A percentile compares a stretch with the other conserved stretches of the same genome.
These are phyloP conservation scores for Dictyostelium intermedium DNA, from an alignment of 78 protist species.

Conservation along the genomic window DNA sequence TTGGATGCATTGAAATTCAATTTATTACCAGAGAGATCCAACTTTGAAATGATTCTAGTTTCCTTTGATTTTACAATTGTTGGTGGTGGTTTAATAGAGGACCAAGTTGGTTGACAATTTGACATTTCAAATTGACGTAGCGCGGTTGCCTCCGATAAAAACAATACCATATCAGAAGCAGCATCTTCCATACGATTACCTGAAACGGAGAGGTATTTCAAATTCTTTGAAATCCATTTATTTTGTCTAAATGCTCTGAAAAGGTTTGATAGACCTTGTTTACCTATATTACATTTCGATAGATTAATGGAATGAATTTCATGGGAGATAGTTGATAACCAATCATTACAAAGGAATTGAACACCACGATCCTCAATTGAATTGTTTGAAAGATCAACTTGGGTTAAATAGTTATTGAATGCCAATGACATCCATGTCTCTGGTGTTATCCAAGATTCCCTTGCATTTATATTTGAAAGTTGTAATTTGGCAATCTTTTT, in stretches of 20 bases:
- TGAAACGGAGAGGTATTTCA: slow-evolving; percentile 45
- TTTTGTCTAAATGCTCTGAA: slow-evolving; percentile 37
- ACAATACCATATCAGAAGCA: slow-evolving; percentile 11
- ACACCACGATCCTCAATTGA: slow-evolving; percentile 79
- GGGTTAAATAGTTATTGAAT: slow-evolving; percentile 46
- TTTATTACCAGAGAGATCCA: slow-evolving; percentile 44
- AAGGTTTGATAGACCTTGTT: slow-evolving; percentile 26
- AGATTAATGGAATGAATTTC: slow-evolving; percentile 48
- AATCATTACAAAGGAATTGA: slow-evolving; percentile 45
- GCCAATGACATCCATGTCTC: slow-evolving; percentile 79
- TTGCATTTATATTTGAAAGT: slow-evolving; percentile 26
- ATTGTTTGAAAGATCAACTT: slow-evolving; percentile 42
- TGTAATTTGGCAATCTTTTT: not conserved
- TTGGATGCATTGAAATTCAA: not conserved
- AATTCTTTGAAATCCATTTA: slow-evolving; percentile 68
- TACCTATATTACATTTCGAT: slow-evolving; percentile 58
- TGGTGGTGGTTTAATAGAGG: slow-evolving; percentile 20
- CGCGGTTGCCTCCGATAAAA: slow-evolving; percentile 54
- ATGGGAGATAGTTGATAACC: slow-evolving; percentile 43
- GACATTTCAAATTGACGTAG: slow-evolving; percentile 57
- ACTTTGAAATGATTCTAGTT: slow-evolving; percentile 24
- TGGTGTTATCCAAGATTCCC: slow-evolving; percentile 75
- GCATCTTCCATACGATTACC: slow-evolving; percentile 61
- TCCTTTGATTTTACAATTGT: slow-evolving; percentile 44
- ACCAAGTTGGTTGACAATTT: slow-evolving; percentile 23